Evolutionary conservation across 805 yeast genomes (phyloP), one percentile per base, ranked within the genome.

Genomic region (Hanseniaspora lachancei): DNA sequence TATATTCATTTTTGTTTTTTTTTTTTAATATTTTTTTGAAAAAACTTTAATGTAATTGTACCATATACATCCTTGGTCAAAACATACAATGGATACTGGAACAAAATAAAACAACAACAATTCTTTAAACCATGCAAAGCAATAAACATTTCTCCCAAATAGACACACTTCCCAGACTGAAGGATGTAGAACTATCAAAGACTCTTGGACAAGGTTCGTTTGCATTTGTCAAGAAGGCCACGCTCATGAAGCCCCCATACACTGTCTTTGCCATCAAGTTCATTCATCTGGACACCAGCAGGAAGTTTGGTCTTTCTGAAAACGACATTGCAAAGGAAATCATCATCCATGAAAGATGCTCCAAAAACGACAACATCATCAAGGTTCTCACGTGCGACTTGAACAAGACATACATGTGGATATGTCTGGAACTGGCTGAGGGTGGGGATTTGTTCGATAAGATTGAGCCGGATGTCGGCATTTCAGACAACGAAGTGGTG

Each of bases 361-460:
- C 76, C 3, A 69, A 72, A 2, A 87, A 83, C 63, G 78, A 76
- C 18, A 83, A 84, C 62, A 74, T 84, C 15, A 75, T 84, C 41
- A 73, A 72, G 57, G 70, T 82, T 49, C 66, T 74, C 23, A 80
- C 76, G 61, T 76, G 78, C 58, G 81, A 80, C 6, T 74, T 77
- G 3, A 77, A 80, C 58, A 63, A 66, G 1, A 74, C 74, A 47
- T 84, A 83, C 78, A 68, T 78, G 39, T 84, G 84, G 78, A 73
- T 84, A 57, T 78, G 78, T 3, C 69, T 84, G 74, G 89, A 84
- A 62, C 68, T 80, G 57, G 87, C 88, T 1, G 74, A 75, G 27
- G 86, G 86, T 57, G 93, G 93, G 16, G 93, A 84, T 66, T 64
- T 84, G 21, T 84, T 84, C 64, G 89, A 84, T 62, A 84, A 84